A percentile compares a stretch with the other conserved stretches of the same genome.
phyloP scores from a whole-genome alignment of 169 alveolate species.

The Amoebophrya sp. region DNA sequence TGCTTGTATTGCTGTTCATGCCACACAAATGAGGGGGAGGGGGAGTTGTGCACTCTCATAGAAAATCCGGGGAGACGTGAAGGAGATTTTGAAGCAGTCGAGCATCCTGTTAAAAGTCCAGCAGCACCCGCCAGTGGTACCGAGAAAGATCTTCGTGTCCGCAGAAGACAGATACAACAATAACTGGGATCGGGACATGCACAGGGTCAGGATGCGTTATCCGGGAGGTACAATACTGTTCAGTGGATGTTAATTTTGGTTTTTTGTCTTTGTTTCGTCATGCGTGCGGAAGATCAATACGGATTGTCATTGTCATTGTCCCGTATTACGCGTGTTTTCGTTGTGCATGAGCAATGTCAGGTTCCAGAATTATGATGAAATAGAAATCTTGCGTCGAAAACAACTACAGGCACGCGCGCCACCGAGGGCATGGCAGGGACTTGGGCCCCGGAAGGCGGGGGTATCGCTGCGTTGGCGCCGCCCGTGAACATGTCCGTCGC shows the following conservation, averaged over 20 bases:
- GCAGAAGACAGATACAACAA: neutral
- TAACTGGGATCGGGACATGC: neutral
- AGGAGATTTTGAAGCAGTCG: neutral
- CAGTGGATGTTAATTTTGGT: no score
- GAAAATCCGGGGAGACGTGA: neutral
- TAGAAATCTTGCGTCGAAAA: neutral
- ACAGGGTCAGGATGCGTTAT: neutral
- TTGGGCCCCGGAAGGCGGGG: neutral
- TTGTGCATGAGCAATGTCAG: neutral
- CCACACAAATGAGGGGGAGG: no score
- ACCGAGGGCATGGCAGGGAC: neutral
- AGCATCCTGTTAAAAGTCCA: neutral
- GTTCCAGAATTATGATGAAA: neutral
- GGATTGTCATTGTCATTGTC: no score
- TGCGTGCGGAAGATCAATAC: no score
- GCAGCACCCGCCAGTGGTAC: neutral
- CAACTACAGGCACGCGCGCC: neutral
- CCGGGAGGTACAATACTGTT: neutral
- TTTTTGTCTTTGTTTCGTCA: no score
- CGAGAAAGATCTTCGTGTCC: neutral
- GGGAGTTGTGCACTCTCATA: no score
- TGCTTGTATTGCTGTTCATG: no score
- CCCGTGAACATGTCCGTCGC: no score
- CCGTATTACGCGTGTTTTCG: no score
- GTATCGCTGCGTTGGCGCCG: neutral